Conservation (phyloP, 257 asterid genomes). For the Solanum arcanum region DNA sequence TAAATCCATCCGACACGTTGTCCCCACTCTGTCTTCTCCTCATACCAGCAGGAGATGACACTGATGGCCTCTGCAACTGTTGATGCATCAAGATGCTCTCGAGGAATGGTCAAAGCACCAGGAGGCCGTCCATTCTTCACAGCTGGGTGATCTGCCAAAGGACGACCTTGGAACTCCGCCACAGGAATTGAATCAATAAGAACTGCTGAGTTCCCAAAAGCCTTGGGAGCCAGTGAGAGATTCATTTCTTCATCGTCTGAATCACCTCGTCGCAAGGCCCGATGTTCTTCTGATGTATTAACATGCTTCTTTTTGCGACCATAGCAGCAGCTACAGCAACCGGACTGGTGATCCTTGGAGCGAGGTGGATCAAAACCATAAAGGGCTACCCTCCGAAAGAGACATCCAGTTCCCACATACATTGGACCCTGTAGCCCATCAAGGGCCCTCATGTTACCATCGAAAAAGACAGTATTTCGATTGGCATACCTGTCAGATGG, state of each 20-base stretch:
- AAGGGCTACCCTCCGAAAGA: constrained; percentile 53
- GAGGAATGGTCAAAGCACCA: constrained; percentile 55
- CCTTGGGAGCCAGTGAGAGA: constrained; percentile 39
- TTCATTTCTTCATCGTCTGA: constrained; percentile 55
- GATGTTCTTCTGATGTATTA: constrained; percentile 34
- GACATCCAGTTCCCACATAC: constrained; percentile 67
- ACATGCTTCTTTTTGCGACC: constrained; percentile 19
- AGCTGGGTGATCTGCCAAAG: constrained; percentile 64
- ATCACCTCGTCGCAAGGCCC: constrained; percentile 47
- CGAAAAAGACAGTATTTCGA: constrained; percentile 60
- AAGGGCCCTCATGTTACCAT: constrained; percentile 71
- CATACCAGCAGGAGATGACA: constrained; percentile 69
- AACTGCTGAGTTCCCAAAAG: constrained; percentile 53
- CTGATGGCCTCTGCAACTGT: constrained; percentile 69
- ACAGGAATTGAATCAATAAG: constrained; percentile 63
- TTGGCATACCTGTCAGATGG: constrained; percentile 70
- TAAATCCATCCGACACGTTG: constrained; percentile 71
- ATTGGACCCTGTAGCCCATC: constrained; percentile 74
- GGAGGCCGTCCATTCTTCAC: constrained; percentile 63
- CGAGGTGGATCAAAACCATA: constrained; percentile 75
- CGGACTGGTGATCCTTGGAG: constrained; percentile 36
- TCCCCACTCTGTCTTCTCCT: constrained; percentile 73
- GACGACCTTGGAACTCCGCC: constrained; percentile 67
- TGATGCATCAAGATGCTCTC: constrained; percentile 56
- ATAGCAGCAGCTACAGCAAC: constrained; percentile 40